Evolutionary conservation across 352 stramenopile species (phyloP).

Genomic region (Globisporangium ultimum): DNA sequence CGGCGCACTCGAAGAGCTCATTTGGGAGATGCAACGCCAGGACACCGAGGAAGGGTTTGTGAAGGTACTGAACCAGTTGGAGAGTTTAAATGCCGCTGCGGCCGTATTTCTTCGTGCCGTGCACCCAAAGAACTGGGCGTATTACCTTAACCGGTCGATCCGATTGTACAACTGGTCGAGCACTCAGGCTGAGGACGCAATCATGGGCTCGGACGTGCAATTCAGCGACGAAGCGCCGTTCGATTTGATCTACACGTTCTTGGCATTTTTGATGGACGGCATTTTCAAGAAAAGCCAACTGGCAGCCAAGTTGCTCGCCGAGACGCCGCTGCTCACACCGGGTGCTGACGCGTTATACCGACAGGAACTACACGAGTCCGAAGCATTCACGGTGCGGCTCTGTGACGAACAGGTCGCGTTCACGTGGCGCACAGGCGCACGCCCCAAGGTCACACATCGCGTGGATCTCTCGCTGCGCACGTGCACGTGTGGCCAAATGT

Average conservation of each 20-base stretch:
- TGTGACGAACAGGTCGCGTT: conserved; percentile 78
- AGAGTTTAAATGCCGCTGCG: conserved; percentile 51
- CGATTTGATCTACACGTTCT: conserved; percentile 74
- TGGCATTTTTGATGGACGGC: conserved; percentile 76
- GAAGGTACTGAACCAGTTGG: conserved; percentile 46
- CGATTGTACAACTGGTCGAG: conserved; percentile 71
- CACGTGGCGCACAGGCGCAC: conserved; percentile 65
- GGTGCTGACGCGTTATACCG: conserved; percentile 62
- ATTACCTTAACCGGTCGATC: conserved; percentile 58
- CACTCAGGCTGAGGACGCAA: conserved; percentile 52
- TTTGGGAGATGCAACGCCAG: conserved; percentile 68
- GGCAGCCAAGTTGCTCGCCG: conserved; percentile 42
- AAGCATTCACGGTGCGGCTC: conserved; percentile 58
- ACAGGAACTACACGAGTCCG: conserved; percentile 55
- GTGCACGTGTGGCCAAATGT: conserved; percentile 73
- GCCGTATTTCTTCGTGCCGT: conserved; percentile 59
- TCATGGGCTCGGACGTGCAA: conserved; percentile 54
- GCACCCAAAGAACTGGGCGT: conserved; percentile 72
- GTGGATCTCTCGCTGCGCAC: conserved; percentile 65
- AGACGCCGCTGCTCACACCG: conserved; percentile 48
- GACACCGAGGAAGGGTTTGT: conserved; percentile 60
- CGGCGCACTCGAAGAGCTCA: conserved; percentile 47
- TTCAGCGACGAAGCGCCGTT: conserved; percentile 73
- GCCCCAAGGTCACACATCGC: conserved; percentile 72
- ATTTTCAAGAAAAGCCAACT: conserved; percentile 74